Evolutionary conservation across 2,329 filamentous ascomycete genomes (phyloP).

Genomic region (Xylariaceae sp.): DNA sequence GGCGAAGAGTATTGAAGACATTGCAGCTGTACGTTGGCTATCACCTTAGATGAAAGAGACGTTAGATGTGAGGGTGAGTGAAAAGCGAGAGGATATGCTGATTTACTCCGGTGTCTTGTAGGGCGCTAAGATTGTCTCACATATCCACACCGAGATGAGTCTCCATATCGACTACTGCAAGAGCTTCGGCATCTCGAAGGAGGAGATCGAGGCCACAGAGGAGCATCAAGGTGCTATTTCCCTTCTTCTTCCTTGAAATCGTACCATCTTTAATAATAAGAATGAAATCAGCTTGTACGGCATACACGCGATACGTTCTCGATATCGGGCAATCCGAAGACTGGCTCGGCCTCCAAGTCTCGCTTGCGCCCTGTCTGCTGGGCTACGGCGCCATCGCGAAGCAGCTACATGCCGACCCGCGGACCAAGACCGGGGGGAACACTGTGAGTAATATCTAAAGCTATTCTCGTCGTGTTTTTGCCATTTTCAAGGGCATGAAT

Average conservation of each 20-base stretch:
- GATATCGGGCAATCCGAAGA: conserved; percentile 88
- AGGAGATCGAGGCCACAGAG: conserved; percentile 73
- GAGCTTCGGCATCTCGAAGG: conserved; percentile 75
- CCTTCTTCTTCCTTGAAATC: neutral
- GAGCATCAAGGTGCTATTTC: conserved; percentile 70
- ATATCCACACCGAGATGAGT: conserved; percentile 79
- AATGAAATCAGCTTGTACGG: conserved; percentile 51
- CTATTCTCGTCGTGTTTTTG: too few relatives aligned
- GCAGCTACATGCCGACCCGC: conserved; percentile 67
- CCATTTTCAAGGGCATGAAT: too few relatives aligned
- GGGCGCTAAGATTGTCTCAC: conserved; percentile 73
- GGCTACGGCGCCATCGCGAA: conserved; percentile 83
- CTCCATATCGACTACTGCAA: conserved; percentile 85
- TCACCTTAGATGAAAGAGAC: neutral
- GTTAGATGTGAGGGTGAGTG: neutral
- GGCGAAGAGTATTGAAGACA: conserved; percentile 73
- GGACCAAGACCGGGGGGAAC: conserved; percentile 69
- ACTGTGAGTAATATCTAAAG: conserved; percentile 32
- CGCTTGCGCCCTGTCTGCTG: conserved; percentile 85
- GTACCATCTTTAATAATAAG: neutral
- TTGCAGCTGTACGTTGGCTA: conserved; percentile 63
- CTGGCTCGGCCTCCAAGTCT: conserved; percentile 84
- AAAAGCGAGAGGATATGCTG: neutral
- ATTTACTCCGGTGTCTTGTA: conserved; percentile 36
- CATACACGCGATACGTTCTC: conserved; percentile 84